phyloP scores from a whole-genome alignment of 2,329 filamentous ascomycete genomes.

The Trichoderma citrinoviride region DNA sequence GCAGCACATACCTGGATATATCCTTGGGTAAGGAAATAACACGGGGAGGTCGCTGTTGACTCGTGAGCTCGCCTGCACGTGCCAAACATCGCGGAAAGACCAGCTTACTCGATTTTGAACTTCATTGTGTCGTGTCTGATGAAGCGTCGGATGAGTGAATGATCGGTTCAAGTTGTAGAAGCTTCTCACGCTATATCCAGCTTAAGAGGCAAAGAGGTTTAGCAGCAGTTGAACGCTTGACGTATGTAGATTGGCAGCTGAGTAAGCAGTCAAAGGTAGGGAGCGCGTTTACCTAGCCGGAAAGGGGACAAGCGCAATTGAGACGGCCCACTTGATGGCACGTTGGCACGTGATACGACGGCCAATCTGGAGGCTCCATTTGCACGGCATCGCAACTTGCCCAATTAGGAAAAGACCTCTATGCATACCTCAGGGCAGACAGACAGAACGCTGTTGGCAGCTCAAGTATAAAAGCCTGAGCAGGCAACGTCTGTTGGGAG shows the following conservation, averaged over 20 bases:
- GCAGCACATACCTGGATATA: constrained; percentile 50
- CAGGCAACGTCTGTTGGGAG: too few species aligned
- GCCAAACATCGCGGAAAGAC: not conserved
- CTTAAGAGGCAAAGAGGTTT: not conserved
- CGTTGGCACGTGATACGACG: not conserved
- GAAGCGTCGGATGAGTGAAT: not conserved
- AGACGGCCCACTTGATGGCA: not conserved
- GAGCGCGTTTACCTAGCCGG: not conserved
- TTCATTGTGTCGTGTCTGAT: constrained; percentile 6
- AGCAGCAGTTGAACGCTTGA: not conserved
- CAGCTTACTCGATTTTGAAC: constrained; percentile 22
- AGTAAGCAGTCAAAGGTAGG: not conserved
- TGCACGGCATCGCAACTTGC: too few species aligned
- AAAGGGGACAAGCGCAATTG: not conserved
- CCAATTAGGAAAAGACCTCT: too few species aligned
- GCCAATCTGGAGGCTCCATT: too few species aligned
- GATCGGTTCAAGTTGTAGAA: not conserved
- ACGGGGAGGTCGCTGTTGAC: constrained; percentile 52
- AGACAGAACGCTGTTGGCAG: too few species aligned
- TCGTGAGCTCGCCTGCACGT: not conserved
- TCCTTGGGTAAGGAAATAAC: constrained; percentile 58
- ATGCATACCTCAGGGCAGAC: too few species aligned
- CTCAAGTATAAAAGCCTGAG: too few species aligned
- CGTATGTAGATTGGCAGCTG: not conserved
- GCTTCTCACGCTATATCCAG: constrained; percentile 3